These are phyloP conservation scores for Scleroderma citrinum DNA, from an alignment of 768 basidiomycete species.

Conservation along the genomic window DNA sequence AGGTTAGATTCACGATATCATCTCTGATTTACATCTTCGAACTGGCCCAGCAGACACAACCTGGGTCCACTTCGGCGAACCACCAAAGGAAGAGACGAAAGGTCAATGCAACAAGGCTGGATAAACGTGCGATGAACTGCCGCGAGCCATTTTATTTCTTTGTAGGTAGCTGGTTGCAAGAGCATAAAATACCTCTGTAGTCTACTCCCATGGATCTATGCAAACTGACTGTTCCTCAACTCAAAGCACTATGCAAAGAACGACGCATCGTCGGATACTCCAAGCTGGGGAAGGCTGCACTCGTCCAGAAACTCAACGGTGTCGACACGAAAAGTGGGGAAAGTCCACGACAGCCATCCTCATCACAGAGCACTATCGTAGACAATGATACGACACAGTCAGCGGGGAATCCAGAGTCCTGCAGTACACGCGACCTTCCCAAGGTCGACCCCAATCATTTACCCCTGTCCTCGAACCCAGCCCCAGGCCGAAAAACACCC, in stretches of 20 bases:
- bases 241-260: constrained; percentile 67
- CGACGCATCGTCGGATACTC: constrained; percentile 57
- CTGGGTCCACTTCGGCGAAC: neutral
- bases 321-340: neutral
- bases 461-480: neutral
- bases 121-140: constrained; percentile 8
- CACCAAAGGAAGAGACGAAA: constrained; percentile 8
- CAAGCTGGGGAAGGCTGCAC: constrained; percentile 53
- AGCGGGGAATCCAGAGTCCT: no score
- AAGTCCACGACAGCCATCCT: neutral
- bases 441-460: neutral
- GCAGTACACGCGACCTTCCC: neutral
- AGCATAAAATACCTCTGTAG: constrained; percentile 4
- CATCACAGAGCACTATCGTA: no score
- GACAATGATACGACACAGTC: no score
- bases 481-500: neutral
- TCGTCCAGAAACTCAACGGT: constrained; percentile 43
- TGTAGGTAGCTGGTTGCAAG: constrained; percentile 11
- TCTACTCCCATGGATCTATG: constrained; percentile 9
- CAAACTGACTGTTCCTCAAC: constrained; percentile 53
- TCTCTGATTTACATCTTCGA: neutral
- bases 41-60: neutral
- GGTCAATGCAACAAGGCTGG: constrained; percentile 9
- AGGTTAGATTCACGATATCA: neutral
- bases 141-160: constrained; percentile 14